These are phyloP conservation scores for Penicillium hesseltinei DNA, from an alignment of 2,329 filamentous ascomycete genomes.

Conservation along the genomic window DNA sequence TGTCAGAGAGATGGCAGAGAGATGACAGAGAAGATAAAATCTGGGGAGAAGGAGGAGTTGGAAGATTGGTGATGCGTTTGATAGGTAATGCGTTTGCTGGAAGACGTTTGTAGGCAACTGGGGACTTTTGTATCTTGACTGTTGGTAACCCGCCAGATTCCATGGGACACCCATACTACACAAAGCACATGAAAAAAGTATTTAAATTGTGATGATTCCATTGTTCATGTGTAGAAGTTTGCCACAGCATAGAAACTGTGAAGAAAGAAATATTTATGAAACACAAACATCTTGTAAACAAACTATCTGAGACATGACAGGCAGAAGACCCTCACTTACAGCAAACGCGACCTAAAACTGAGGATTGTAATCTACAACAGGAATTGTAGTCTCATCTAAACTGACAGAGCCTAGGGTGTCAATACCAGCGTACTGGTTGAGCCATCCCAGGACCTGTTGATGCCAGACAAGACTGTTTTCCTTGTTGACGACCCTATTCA, in stretches of 20 bases:
- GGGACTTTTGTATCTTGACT: not conserved
- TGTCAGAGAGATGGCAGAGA: not conserved
- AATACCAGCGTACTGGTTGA: conserved; percentile 53
- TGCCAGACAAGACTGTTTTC: conserved; percentile 93
- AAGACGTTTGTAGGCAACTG: not conserved
- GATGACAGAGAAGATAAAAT: not conserved
- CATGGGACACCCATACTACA: not conserved
- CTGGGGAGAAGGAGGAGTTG: not conserved
- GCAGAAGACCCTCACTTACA: not conserved
- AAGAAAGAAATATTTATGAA: not conserved
- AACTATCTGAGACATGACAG: not conserved
- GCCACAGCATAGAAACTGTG: not conserved
- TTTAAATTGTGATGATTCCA: not conserved
- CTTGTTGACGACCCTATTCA: conserved; percentile 69
- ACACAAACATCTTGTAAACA: not conserved
- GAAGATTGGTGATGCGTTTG: not conserved
- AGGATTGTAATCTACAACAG: conserved; percentile 34
- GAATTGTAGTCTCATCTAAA: conserved; percentile 33
- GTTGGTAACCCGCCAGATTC: no score
- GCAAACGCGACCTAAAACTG: not conserved
- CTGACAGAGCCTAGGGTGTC: conserved; percentile 32
- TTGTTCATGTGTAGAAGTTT: not conserved
- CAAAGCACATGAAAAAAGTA: not conserved
- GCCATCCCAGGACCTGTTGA: conserved; percentile 73
- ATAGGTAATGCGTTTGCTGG: not conserved